Conservation (phyloP, 441 rosid species). For the Populus trichocarpa region DNA sequence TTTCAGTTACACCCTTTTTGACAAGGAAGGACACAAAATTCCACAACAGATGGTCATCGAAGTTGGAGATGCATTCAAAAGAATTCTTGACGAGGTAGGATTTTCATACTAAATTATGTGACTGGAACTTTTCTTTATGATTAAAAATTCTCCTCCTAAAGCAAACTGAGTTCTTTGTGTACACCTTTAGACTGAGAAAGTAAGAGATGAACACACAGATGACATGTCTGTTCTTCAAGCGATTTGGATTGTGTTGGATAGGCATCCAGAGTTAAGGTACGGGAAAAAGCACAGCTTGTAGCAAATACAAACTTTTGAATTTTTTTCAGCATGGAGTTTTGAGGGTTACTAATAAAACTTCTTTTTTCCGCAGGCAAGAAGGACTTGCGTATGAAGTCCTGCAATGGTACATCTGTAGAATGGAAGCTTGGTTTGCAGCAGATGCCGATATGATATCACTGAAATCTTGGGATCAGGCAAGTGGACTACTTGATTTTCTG, state of each 20-base stretch:
- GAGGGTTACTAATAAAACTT: constrained; percentile 4
- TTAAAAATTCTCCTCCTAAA: background rate
- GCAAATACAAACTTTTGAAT: background rate
- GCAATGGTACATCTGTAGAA: constrained; percentile 87
- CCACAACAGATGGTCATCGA: constrained; percentile 56
- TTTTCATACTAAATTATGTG: constrained; percentile 8
- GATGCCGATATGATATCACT: constrained; percentile 87
- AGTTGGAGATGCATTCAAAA: constrained; percentile 76
- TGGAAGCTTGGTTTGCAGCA: constrained; percentile 97
- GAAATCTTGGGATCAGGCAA: constrained; percentile 89
- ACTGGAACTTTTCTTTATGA: background rate
- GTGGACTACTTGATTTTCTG: constrained; percentile 11
- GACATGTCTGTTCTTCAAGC: constrained; percentile 91
- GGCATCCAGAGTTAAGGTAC: constrained; percentile 77
- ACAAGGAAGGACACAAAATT: constrained; percentile 57
- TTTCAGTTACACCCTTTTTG: constrained; percentile 65
- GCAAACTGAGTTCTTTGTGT: constrained; percentile 16
- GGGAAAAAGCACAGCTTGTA: background rate
- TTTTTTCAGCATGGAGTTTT: background rate
- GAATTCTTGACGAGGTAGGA: constrained; percentile 68
- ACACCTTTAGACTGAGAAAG: constrained; percentile 58
- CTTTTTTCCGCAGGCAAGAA: constrained; percentile 47
- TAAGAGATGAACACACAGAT: constrained; percentile 62
- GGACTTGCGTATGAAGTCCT: constrained; percentile 79
- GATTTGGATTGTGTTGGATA: constrained; percentile 60